Percentiles rank a stretch among this genome's conserved stretches.
phyloP scores from a whole-genome alignment of 2,329 filamentous ascomycete genomes.

The Aspergillus tamarii region DNA sequence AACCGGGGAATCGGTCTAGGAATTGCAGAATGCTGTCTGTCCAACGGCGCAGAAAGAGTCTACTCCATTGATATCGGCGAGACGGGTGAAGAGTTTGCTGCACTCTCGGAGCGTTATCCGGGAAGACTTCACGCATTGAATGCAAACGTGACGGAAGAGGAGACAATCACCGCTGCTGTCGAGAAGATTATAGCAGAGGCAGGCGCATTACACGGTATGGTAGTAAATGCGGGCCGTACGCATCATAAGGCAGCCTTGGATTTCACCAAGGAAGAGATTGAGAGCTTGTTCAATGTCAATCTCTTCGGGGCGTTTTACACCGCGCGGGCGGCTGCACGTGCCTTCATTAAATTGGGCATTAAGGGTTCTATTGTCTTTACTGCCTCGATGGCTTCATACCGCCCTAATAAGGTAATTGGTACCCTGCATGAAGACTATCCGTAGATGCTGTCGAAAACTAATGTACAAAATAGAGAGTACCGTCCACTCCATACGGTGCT shows the following conservation, averaged over 20 bases:
- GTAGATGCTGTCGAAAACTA: not conserved
- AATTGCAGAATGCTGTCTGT: constrained; percentile 52
- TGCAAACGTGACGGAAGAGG: constrained; percentile 54
- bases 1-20: constrained; percentile 50
- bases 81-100: constrained; percentile 22
- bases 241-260: constrained; percentile 58
- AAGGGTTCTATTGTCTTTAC: constrained; percentile 53
- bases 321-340: constrained; percentile 46
- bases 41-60: constrained; percentile 48
- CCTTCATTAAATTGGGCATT: constrained; percentile 50
- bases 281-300: constrained; percentile 49
- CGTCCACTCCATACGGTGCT: constrained; percentile 48
- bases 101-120: constrained; percentile 39
- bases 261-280: constrained; percentile 53
- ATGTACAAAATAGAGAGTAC: constrained; percentile 24
- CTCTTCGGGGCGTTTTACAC: constrained; percentile 52
- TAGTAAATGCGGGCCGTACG: constrained; percentile 55
- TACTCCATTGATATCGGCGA: constrained; percentile 53
- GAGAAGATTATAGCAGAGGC: constrained; percentile 49
- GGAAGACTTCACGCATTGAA: constrained; percentile 45
- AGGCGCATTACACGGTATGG: constrained; percentile 54
- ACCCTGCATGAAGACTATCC: not conserved
- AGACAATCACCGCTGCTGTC: constrained; percentile 48
- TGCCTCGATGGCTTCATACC: constrained; percentile 47
- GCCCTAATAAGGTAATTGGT: constrained; percentile 46